Base-by-base conservation (phyloP, 768 basidiomycete species). In the Heimioporus sp. region DNA sequence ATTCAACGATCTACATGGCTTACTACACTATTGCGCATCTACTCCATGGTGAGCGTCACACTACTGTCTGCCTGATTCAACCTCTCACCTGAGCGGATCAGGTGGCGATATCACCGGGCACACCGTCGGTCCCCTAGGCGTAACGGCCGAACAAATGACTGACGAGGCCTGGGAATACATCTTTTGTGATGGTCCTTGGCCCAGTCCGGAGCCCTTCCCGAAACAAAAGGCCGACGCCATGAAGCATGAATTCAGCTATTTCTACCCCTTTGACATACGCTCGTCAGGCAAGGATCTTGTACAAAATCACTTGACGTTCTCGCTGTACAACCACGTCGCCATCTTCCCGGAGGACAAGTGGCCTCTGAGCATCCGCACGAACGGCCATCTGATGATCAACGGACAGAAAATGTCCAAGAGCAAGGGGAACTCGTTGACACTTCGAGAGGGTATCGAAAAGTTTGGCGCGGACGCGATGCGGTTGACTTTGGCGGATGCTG, bases 401-500 rank as follows among this genome's bases (percentile, higher is more conserved):
- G 95, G 96, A 17, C 88, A 94, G 78, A 99, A 98, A 78, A 99
- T 99, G 97, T 87, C 85, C 37, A 99, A 98, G 80, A 90, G 88
- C 68, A 94, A 88, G 41, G 97, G 97, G 11, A 99, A 99, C 72
- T 91, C 87, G 51, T 75, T 98, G 76, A 99, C 96, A 1, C 73
- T 98, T 68, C 74, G 82, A 49, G 90, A 99, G 65, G 82, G 89
- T 1, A 83, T 96, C 53, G 79, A 85, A 70, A 98, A 98, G 78
- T 98, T 96, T 64, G 97, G 97, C 52, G 94, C 97, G 34, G 97
- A 98, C 67, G 92, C 95, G 31, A 95, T 89, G 63, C 79, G 97
- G 49, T 72, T 99, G 74, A 80, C 85, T 17, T 78, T 99, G 70
- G 97, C 97, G 21, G 96, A 98, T 74, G 93, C 94, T 24, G 97